These are phyloP conservation scores for Naumovozyma dairenensis DNA, from an alignment of 805 yeast genomes.

Conservation along the genomic window DNA sequence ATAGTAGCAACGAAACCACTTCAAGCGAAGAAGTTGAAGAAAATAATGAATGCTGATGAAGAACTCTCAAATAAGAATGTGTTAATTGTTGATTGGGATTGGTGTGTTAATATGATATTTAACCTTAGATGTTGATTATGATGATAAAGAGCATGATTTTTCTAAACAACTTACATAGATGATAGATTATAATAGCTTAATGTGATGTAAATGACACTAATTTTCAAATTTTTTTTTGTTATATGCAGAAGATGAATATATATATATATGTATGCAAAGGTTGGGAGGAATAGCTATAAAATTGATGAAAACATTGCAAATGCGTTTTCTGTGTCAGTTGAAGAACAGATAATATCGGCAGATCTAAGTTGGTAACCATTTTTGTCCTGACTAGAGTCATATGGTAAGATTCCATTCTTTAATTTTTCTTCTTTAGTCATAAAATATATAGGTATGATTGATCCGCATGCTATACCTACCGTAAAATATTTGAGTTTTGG, in stretches of 20 bases:
- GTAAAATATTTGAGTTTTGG: background rate
- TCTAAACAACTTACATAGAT: background rate
- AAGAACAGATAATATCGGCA: too few species aligned
- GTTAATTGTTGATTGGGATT: constrained; percentile 27
- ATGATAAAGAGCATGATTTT: too few species aligned
- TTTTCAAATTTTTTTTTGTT: too few species aligned
- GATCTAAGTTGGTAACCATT: too few species aligned
- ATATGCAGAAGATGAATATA: too few species aligned
- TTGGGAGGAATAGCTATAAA: too few species aligned
- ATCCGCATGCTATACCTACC: background rate
- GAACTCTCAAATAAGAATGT: constrained; percentile 4
- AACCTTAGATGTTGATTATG: constrained; percentile 17
- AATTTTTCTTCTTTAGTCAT: too few species aligned
- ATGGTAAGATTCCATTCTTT: too few species aligned
- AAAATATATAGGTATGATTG: background rate
- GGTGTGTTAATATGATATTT: constrained; percentile 26
- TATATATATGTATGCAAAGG: background rate
- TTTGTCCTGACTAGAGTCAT: too few species aligned
- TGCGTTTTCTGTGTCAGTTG: background rate
- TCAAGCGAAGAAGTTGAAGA: constrained; percentile 22
- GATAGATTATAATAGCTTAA: background rate
- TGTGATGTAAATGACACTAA: background rate
- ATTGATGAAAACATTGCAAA: background rate
- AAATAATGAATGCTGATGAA: constrained; percentile 2
- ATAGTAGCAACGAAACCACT: constrained; percentile 23